Base-by-base conservation (phyloP, 139 green algal species). In the Chlorella sp. region DNA sequence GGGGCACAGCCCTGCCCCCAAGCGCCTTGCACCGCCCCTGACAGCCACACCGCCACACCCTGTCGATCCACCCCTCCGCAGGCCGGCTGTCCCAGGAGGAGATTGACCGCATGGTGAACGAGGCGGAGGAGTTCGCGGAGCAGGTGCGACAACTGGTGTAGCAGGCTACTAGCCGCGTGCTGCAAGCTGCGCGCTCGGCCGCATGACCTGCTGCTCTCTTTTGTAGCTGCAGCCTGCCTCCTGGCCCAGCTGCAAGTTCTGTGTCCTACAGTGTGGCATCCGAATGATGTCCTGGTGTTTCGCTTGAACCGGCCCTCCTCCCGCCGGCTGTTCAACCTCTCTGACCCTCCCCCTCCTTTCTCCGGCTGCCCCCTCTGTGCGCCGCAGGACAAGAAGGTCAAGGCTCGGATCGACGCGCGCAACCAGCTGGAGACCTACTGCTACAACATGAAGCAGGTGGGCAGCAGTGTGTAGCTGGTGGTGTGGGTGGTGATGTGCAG, bases 341-440 rank as follows among this genome's bases (percentile, higher is more conserved):
- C 44, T 11, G 7, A 65, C 57, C 44, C 44, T 65, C 13, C 57
- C 57, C 57, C 7, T 9, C 57, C 57, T 3, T 15, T 15, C 57
- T 3, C 18, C 7, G 16, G 57, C 18, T 15, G 7, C 4, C 23
- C 20, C 25, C 18, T 68, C 6, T 32, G 5, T n/a, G 4, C 25
- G 1, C n/a, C 9, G 25, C 21, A 76, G 75, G 84, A 91, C 78
- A 91, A 92, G 78, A 86, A 89, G 64, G 85, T 92, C 55, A 92
- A 92, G 86, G 92, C 76, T 28, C 86, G 80, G 15, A 88, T 98
- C 34, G 94, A 96, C 82, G 92, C 94, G 16, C 87, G 94, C 51
- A 97, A 98, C 88, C 83, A 80, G 36, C 84, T 98, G 32, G 95
- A 98, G 86, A 95, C 92, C 17, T 97, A 95, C 75, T 90, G 87